phyloP scores from a whole-genome alignment of 2,329 filamentous ascomycete genomes.

The Myrmaecium sp. region DNA sequence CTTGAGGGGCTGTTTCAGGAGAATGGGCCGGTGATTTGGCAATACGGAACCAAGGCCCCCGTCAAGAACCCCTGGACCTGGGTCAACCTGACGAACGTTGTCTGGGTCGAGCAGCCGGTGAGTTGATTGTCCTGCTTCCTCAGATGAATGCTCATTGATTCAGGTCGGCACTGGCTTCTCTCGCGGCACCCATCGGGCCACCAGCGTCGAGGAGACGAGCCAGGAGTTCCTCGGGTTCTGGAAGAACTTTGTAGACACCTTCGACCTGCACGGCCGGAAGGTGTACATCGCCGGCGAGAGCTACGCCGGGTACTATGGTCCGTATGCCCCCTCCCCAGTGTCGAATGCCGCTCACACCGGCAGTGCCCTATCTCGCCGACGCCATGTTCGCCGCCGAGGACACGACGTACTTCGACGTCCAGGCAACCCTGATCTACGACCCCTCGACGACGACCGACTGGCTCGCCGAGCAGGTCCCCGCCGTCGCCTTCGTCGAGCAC shows the following conservation, averaged over 20 bases:
- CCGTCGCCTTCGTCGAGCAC: conserved; percentile 43
- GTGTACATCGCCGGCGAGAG: conserved; percentile 60
- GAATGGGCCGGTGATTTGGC: conserved; percentile 30
- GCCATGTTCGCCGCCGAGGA: conserved; percentile 55
- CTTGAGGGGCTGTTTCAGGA: conserved; percentile 33
- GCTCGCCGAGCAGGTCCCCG: conserved; percentile 35
- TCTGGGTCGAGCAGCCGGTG: conserved; percentile 61
- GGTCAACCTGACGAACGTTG: conserved; percentile 54
- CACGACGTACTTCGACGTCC: conserved; percentile 48
- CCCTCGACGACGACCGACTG: conserved; percentile 41
- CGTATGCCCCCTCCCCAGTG: background rate
- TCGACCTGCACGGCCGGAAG: conserved; percentile 47
- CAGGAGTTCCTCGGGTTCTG: conserved; percentile 62
- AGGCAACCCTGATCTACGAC: conserved; percentile 57
- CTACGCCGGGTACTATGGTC: conserved; percentile 40
- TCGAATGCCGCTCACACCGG: conserved; percentile 8
- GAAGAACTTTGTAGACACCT: conserved; percentile 59
- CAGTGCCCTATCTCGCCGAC: conserved; percentile 55
- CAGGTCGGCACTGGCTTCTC: conserved; percentile 53
- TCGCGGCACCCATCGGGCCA: conserved; percentile 45
- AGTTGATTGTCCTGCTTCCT: too few species aligned
- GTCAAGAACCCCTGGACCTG: conserved; percentile 28
- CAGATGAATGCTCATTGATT: too few species aligned
- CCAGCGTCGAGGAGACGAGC: conserved; percentile 49
- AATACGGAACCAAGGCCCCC: conserved; percentile 20